Evolutionary conservation across 192 early-diverging fungal species (phyloP), one percentile per base, ranked within the genome.

Genomic region (Oehlia diaphana): DNA sequence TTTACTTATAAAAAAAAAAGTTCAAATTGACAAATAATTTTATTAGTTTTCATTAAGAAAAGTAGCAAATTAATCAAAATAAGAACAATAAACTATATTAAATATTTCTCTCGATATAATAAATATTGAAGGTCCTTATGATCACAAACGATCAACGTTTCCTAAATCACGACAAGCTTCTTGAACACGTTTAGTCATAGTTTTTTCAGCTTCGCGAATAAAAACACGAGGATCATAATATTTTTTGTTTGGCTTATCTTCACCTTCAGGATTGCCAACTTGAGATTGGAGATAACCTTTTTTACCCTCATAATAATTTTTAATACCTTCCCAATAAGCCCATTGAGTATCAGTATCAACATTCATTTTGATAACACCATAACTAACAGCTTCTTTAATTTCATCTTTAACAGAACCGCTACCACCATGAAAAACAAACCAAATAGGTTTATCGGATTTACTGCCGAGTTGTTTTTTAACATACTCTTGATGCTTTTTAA

Each of bases 281-380:
- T 98, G 97, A 37, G 87, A 83, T 87, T 96, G 92, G 78, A 98
- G 90, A 83, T 97, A 95, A 63, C 82, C 92, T 89, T 96, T 94
- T 91, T 97, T 92, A 79, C 86, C 83, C 79, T 97, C 92, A 84
- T 96, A 94, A 84, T 93, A 98, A 83, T 93, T 88, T 78, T 90
- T 91, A 81, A 98, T 90, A 81, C 97, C 95, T 50, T 86, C 80
- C 88, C 94, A 95, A 90, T 97, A 98, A 37, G 96, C 95, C 93
- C 93, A 98, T 88, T 98, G 97, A 58, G 97, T 98, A 84, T 98
- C 97, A 71, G 97, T 98, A 84, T 98, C 97, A 85, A 98, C 95
- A 90, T 98, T 98, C 97, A 98, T 98, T 94, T 98, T 98, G 87
- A 98, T 90, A 37, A 97, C 96, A 83, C 97, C 95, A 85, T 90